Evolutionary conservation across 306 rosid genomes (phyloP).

Genomic region (Prunus mongolica): DNA sequence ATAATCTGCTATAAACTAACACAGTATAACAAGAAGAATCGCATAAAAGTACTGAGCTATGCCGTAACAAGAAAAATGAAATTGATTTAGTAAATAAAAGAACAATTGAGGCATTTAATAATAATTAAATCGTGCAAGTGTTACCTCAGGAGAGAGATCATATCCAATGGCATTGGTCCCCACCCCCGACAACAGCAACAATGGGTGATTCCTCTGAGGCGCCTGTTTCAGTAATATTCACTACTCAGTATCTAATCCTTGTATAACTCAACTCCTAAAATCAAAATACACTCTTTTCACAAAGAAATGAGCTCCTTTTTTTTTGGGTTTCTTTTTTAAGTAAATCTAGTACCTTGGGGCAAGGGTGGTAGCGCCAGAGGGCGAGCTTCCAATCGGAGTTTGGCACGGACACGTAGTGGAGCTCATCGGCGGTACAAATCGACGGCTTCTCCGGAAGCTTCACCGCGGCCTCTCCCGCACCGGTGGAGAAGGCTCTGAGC

Average conservation of each 20-base stretch:
- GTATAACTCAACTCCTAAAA: background rate
- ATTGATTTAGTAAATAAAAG: background rate
- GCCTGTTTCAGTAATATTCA: conserved; percentile 40
- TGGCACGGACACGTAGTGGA: conserved; percentile 78
- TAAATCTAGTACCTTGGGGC: conserved; percentile 45
- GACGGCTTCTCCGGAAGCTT: conserved; percentile 65
- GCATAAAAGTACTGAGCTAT: background rate
- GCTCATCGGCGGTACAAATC: conserved; percentile 92
- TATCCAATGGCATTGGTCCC: conserved; percentile 98
- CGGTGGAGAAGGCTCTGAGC: conserved; percentile 52
- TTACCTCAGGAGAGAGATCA: conserved; percentile 87
- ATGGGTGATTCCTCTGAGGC: conserved; percentile 82
- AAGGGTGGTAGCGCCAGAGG: conserved; percentile 92
- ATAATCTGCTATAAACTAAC: background rate
- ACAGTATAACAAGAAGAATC: background rate
- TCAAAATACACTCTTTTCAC: background rate
- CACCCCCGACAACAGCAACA: conserved; percentile 85
- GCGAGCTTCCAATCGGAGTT: conserved; percentile 88
- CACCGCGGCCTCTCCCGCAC: conserved; percentile 15
- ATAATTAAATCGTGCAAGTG: no score
- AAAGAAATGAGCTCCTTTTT: background rate
- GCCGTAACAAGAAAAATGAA: background rate
- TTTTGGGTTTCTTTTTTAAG: background rate
- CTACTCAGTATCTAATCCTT: background rate
- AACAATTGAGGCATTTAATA: background rate